Conservation (phyloP, 192 early-diverging fungal species). For the Chytriomyces sp. region DNA sequence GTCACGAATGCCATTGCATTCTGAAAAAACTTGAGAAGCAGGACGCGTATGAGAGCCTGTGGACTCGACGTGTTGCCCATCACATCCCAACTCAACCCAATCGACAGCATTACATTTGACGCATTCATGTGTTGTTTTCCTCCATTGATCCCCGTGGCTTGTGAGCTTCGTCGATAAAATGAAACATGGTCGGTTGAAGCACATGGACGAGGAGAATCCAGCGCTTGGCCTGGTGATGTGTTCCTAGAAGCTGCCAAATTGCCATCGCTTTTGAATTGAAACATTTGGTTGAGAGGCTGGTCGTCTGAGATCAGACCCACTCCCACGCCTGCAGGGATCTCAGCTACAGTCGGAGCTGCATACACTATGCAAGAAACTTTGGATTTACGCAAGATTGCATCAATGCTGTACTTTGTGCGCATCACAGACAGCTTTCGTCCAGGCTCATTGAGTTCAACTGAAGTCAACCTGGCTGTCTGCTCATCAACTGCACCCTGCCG, state of each 20-base stretch:
- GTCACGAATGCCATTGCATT: slow-evolving; percentile 33
- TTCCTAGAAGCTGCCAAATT: slow-evolving; percentile 1
- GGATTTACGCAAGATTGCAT: slow-evolving; percentile 20
- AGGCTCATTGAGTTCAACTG: slow-evolving; percentile 13
- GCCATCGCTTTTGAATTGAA: slow-evolving; percentile 15
- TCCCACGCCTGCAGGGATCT: background rate
- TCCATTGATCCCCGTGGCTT: background rate
- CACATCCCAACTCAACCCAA: slow-evolving; percentile 36
- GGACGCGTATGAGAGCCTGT: slow-evolving; percentile 24
- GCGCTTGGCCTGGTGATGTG: slow-evolving; percentile 14
- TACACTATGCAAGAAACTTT: slow-evolving; percentile 2
- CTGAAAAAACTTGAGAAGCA: slow-evolving; percentile 42
- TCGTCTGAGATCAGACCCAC: background rate
- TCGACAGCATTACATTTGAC: slow-evolving; percentile 10
- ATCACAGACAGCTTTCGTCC: slow-evolving; percentile 4
- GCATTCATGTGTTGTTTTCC: background rate
- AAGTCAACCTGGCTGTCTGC: background rate
- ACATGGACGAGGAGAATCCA: slow-evolving; percentile 20
- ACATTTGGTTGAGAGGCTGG: background rate
- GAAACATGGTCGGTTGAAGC: slow-evolving; percentile 26
- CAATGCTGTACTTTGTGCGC: slow-evolving; percentile 34
- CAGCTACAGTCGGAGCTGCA: slow-evolving; percentile 1
- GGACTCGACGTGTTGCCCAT: slow-evolving; percentile 11
- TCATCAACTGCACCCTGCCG: background rate
- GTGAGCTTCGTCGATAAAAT: slow-evolving; percentile 22